Evolutionary conservation across 2,329 filamentous ascomycete genomes (phyloP).

Genomic region (Myrmaecium sp.): DNA sequence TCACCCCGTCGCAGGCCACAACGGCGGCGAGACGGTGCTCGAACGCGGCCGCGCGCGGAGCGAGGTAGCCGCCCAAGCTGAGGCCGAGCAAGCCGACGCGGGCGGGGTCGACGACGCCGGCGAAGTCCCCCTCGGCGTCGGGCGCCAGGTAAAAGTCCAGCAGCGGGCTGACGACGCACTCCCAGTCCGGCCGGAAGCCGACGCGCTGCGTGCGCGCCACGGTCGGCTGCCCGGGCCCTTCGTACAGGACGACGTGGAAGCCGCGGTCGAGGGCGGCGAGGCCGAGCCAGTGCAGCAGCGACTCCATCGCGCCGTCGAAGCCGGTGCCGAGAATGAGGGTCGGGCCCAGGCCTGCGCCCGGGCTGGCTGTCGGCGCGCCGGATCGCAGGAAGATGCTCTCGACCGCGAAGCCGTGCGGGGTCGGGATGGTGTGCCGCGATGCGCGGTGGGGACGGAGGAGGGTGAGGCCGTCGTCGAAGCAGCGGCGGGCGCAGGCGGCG

Average conservation of each 20-base stretch:
- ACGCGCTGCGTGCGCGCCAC: slow-evolving; percentile 11
- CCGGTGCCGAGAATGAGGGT: slow-evolving; percentile 11
- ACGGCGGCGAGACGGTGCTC: slow-evolving; percentile 14
- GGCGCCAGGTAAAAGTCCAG: slow-evolving; percentile 16
- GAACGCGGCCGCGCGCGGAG: slow-evolving; percentile 12
- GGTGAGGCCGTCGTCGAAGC: slow-evolving; percentile 3
- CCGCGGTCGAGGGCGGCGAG: slow-evolving; percentile 13
- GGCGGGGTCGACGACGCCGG: slow-evolving; percentile 9
- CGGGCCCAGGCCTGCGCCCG: too few species aligned
- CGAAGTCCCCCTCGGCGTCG: too few species aligned
- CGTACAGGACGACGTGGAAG: slow-evolving; percentile 16
- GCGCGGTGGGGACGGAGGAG: slow-evolving; percentile 3
- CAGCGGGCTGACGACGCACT: slow-evolving; percentile 13
- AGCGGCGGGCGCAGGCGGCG: slow-evolving; percentile 4
- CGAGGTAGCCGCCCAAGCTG: slow-evolving; percentile 17
- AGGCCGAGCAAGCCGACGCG: slow-evolving; percentile 12
- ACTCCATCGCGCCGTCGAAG: slow-evolving; percentile 15
- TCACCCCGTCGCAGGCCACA: slow-evolving; percentile 8
- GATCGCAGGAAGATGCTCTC: slow-evolving; percentile 4
- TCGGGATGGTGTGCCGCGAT: slow-evolving; percentile 3
- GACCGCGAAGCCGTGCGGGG: slow-evolving; percentile 2
- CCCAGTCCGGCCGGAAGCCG: slow-evolving; percentile 16
- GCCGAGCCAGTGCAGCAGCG: slow-evolving; percentile 11
- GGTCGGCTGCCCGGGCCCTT: slow-evolving; percentile 17
- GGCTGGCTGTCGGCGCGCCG: neutral